A percentile compares a stretch with the other conserved stretches of the same genome.
These are phyloP conservation scores for Annulohypoxylon stygium DNA, from an alignment of 495 filamentous ascomycete species.

Conservation along the genomic window DNA sequence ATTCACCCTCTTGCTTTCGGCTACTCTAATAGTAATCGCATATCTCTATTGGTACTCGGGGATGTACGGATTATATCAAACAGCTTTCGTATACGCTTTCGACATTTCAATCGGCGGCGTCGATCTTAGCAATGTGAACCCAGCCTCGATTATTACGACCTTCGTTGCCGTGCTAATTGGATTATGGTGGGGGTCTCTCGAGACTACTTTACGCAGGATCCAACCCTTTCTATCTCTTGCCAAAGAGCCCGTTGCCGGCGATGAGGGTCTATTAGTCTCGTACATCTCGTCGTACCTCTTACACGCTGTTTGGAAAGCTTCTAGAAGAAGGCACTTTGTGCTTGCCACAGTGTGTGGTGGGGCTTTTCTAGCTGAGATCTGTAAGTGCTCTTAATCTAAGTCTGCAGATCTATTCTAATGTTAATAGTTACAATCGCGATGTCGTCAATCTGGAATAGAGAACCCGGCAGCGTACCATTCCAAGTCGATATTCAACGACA, in stretches of 20 bases:
- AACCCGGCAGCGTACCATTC: constrained; percentile 17
- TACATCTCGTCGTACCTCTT: constrained; percentile 53
- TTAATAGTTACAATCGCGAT: constrained; percentile 55
- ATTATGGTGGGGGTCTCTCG: constrained; percentile 58
- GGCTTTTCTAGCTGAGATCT: constrained; percentile 49
- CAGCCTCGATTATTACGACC: constrained; percentile 51
- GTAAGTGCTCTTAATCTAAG: constrained; percentile 43
- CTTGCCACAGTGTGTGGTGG: constrained; percentile 51
- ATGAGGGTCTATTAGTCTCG: constrained; percentile 46
- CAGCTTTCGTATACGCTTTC: constrained; percentile 53
- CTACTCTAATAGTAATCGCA: constrained; percentile 42
- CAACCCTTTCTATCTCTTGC: constrained; percentile 55
- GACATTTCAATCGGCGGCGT: constrained; percentile 45
- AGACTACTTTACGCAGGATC: constrained; percentile 51
- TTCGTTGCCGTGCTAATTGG: constrained; percentile 47
- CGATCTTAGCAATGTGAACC: constrained; percentile 48
- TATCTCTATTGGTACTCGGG: constrained; percentile 50
- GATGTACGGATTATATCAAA: constrained; percentile 47
- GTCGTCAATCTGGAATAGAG: constrained; percentile 53
- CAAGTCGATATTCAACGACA: constrained; percentile 10
- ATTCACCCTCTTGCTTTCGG: constrained; percentile 14
- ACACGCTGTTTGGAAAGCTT: constrained; percentile 51
- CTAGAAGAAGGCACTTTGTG: constrained; percentile 51
- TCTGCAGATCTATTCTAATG: neutral
- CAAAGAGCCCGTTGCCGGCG: constrained; percentile 27